These are phyloP conservation scores for Picea sitchensis DNA, from an alignment of 75 land plant species.

Conservation along the genomic window DNA sequence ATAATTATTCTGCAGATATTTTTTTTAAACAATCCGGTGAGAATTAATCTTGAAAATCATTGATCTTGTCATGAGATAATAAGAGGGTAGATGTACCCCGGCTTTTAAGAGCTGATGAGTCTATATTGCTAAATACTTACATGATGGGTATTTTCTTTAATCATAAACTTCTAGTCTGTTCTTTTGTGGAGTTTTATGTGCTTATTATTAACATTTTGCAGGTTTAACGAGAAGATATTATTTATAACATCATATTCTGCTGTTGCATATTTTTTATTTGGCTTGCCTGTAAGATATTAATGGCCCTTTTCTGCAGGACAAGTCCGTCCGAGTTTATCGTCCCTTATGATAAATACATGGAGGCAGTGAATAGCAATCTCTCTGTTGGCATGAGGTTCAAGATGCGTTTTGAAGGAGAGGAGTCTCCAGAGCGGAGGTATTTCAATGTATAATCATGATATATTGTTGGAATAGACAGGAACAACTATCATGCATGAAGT, in stretches of 20 bases:
- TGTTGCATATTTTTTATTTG: background rate
- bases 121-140: background rate
- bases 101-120: too few species aligned
- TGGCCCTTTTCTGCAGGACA: constrained; percentile 43
- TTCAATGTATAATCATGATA: background rate
- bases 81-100: background rate
- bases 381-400: constrained; percentile 73
- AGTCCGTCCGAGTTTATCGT: constrained; percentile 86
- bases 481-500: too few species aligned
- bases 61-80: background rate
- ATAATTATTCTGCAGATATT: background rate
- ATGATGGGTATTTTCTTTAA: background rate
- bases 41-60: background rate
- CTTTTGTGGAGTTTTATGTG: background rate
- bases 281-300: background rate
- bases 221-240: background rate
- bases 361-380: constrained; percentile 31
- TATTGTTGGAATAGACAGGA: background rate
- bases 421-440: constrained; percentile 64
- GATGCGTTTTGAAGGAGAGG: constrained; percentile 79
- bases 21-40: background rate
- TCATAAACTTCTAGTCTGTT: background rate
- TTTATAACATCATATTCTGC: background rate
- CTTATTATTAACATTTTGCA: background rate
- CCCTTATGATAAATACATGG: constrained; percentile 53